Conservation (phyloP, 2,329 filamentous ascomycete species). For the Diaporthe sp. region DNA sequence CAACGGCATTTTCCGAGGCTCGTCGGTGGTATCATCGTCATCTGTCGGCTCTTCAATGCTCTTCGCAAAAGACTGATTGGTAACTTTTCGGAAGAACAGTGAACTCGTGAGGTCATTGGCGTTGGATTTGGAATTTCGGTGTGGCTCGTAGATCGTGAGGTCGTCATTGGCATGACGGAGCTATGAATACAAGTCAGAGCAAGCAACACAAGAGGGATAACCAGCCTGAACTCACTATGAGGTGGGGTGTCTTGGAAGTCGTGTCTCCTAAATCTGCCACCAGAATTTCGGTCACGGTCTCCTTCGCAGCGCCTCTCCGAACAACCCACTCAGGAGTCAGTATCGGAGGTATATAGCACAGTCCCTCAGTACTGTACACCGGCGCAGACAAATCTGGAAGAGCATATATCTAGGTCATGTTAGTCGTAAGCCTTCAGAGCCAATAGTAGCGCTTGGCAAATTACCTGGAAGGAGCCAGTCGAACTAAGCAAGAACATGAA, state of each 20-base stretch:
- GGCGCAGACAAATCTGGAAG: slow-evolving; percentile 80
- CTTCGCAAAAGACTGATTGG: slow-evolving; percentile 77
- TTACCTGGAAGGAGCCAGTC: slow-evolving; percentile 81
- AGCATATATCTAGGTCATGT: slow-evolving; percentile 75
- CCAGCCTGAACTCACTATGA: slow-evolving; percentile 76
- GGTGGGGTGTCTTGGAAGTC: slow-evolving; percentile 78
- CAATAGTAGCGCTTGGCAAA: slow-evolving; percentile 56
- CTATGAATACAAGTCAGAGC: slow-evolving; percentile 56
- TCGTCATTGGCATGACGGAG: slow-evolving; percentile 86
- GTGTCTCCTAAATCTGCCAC: slow-evolving; percentile 88
- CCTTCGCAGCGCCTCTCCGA: slow-evolving; percentile 79
- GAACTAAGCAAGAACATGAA: slow-evolving; percentile 84
- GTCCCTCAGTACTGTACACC: slow-evolving; percentile 80
- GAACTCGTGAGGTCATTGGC: slow-evolving; percentile 64
- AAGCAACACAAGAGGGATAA: neutral
- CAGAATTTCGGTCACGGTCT: slow-evolving; percentile 82
- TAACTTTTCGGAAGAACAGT: slow-evolving; percentile 82
- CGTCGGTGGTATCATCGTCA: slow-evolving; percentile 61
- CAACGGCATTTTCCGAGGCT: slow-evolving; percentile 66
- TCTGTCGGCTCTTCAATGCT: slow-evolving; percentile 63
- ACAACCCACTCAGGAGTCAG: slow-evolving; percentile 79
- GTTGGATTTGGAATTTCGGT: slow-evolving; percentile 63
- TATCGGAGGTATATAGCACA: slow-evolving; percentile 83
- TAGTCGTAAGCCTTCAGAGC: slow-evolving; percentile 20
- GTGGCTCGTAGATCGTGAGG: slow-evolving; percentile 88